Conservation (phyloP, 345 rosid species). For the Gossypium raimondii region DNA sequence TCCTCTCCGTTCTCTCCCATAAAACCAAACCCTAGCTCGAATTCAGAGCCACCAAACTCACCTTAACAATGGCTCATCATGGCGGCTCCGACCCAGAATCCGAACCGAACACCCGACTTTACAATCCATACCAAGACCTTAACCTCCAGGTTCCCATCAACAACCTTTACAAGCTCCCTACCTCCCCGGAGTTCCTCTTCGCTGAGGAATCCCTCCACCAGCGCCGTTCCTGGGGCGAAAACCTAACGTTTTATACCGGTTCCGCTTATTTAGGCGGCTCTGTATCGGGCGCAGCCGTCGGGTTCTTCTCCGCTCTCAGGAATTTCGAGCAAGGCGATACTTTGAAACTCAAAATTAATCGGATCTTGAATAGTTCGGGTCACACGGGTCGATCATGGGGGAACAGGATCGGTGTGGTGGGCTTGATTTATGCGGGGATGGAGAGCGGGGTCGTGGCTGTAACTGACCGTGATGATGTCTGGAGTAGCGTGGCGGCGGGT, state of each 20-base stretch:
- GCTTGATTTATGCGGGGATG: constrained; percentile 65
- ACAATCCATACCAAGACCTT: constrained; percentile 79
- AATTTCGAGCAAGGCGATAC: constrained; percentile 79
- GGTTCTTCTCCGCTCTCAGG: constrained; percentile 47
- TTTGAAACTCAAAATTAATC: constrained; percentile 68
- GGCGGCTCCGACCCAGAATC: constrained; percentile 39
- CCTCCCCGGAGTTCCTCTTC: constrained; percentile 92
- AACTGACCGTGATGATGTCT: constrained; percentile 72
- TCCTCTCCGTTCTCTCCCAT: constrained; percentile 1
- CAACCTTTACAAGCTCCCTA: constrained; percentile 70
- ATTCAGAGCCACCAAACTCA: not conserved
- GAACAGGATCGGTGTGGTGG: constrained; percentile 69
- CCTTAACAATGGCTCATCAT: constrained; percentile 33
- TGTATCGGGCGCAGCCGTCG: constrained; percentile 51
- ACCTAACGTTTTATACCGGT: constrained; percentile 91
- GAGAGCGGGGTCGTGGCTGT: constrained; percentile 72
- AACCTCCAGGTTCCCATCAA: constrained; percentile 47
- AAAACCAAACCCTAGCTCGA: constrained; percentile 24
- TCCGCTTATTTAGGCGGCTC: constrained; percentile 70
- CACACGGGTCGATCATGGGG: constrained; percentile 80
- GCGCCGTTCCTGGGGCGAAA: constrained; percentile 98
- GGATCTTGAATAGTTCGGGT: constrained; percentile 74
- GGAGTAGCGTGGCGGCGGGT: constrained; percentile 93
- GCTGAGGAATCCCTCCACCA: constrained; percentile 76
- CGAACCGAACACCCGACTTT: constrained; percentile 53